phyloP scores from a whole-genome alignment of 2,329 filamentous ascomycete species.

The Nectriaceae sp. region DNA sequence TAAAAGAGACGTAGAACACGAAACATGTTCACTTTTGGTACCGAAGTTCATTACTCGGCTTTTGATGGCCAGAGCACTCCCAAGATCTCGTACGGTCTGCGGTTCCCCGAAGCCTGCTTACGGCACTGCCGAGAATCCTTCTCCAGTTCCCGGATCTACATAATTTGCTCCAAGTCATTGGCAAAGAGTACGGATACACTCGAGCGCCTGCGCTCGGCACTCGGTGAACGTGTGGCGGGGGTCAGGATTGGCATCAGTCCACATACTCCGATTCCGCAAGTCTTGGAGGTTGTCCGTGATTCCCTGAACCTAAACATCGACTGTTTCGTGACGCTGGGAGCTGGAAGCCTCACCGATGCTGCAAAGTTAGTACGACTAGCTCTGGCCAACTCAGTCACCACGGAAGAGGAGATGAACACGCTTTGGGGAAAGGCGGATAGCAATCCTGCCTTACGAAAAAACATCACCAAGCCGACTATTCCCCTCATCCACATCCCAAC shows the following conservation, averaged over 20 bases:
- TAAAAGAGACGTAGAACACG: too few species aligned
- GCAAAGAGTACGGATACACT: slow-evolving; percentile 48
- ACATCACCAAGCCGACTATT: slow-evolving; percentile 25
- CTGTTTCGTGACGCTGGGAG: slow-evolving; percentile 55
- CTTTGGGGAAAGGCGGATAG: slow-evolving; percentile 30
- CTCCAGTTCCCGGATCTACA: not conserved
- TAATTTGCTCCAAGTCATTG: slow-evolving; percentile 44
- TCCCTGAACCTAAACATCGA: slow-evolving; percentile 42
- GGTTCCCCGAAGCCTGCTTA: slow-evolving; percentile 11
- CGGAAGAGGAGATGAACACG: slow-evolving; percentile 38
- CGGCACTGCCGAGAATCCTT: slow-evolving; percentile 1
- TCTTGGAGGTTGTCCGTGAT: slow-evolving; percentile 48
- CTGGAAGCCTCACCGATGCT: slow-evolving; percentile 56
- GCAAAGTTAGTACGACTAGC: slow-evolving; percentile 54
- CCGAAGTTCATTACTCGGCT: slow-evolving; percentile 1
- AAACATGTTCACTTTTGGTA: slow-evolving; percentile 10
- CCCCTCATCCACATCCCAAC: slow-evolving; percentile 38
- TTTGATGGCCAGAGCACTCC: slow-evolving; percentile 7
- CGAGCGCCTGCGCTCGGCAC: slow-evolving; percentile 38
- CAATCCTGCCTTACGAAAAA: slow-evolving; percentile 14
- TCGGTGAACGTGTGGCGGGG: slow-evolving; percentile 47
- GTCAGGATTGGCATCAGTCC: slow-evolving; percentile 51
- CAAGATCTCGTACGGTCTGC: slow-evolving; percentile 7
- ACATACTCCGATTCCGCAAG: slow-evolving; percentile 56
- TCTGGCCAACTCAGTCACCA: slow-evolving; percentile 48